phyloP scores from a whole-genome alignment of 306 rosid genomes.

The Geum urbanum region DNA sequence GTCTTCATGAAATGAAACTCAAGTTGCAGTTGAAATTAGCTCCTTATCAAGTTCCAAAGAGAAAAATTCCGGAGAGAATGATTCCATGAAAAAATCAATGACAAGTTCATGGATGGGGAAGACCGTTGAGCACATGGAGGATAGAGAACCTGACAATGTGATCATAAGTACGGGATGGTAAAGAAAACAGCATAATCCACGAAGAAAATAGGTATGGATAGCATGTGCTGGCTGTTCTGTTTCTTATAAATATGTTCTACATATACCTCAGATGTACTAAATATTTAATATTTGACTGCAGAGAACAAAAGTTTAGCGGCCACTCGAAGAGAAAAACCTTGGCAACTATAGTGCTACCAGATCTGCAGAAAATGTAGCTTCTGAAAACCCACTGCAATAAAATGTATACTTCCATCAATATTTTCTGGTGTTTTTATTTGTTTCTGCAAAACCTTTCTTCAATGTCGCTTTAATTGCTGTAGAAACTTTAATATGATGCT shows the following conservation, averaged over 20 bases:
- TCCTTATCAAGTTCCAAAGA: constrained; percentile 28
- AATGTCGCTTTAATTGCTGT: neutral
- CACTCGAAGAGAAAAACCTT: constrained; percentile 25
- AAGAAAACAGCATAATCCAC: constrained; percentile 50
- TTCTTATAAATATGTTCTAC: constrained; percentile 12
- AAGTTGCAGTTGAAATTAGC: constrained; percentile 20
- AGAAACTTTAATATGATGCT: constrained; percentile 15
- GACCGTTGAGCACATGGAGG: constrained; percentile 21
- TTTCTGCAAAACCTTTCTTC: neutral
- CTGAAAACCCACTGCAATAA: neutral
- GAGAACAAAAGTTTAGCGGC: constrained; percentile 26
- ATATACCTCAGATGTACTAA: constrained; percentile 3
- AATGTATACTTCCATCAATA: neutral
- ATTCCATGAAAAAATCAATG: neutral
- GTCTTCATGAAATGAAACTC: constrained; percentile 11
- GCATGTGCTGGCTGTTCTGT: neutral
- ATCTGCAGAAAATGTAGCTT: constrained; percentile 46
- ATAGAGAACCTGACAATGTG: constrained; percentile 40
- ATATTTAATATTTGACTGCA: constrained; percentile 26
- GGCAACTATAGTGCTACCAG: constrained; percentile 45
- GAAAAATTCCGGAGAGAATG: neutral
- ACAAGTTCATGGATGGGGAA: constrained; percentile 22
- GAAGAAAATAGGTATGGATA: constrained; percentile 53
- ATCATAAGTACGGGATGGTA: constrained; percentile 39
- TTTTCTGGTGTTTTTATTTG: no score